These are phyloP conservation scores for Ascochyta fabae DNA, from an alignment of 2,329 filamentous ascomycete species.

Conservation along the genomic window DNA sequence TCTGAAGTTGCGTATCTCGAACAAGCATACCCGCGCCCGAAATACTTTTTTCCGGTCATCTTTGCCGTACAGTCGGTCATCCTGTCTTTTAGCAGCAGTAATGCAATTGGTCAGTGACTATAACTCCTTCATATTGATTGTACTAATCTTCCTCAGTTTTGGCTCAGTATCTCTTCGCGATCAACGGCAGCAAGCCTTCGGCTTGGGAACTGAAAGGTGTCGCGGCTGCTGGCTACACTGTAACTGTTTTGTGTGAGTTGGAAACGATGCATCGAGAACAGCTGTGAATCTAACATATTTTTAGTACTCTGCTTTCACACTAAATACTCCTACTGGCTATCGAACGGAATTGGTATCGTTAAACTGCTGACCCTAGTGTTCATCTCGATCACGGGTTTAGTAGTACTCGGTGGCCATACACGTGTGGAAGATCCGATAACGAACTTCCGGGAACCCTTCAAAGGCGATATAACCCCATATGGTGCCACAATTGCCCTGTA, in stretches of 20 bases:
- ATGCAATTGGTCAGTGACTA: conserved; percentile 59
- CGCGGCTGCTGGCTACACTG: conserved; percentile 67
- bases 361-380: conserved; percentile 68
- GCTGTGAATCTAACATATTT: neutral
- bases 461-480: conserved; percentile 55
- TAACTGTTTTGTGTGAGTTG: conserved; percentile 62
- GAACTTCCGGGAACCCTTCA: conserved; percentile 64
- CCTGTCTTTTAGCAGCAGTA: conserved; percentile 70
- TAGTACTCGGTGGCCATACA: conserved; percentile 64
- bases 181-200: conserved; percentile 58
- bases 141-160: conserved; percentile 53
- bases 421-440: conserved; percentile 58
- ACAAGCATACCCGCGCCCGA: conserved; percentile 69
- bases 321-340: conserved; percentile 62
- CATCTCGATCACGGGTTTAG: conserved; percentile 59
- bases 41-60: conserved; percentile 67
- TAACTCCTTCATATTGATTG: neutral
- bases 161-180: conserved; percentile 67
- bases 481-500: conserved; percentile 65
- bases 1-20: conserved; percentile 73
- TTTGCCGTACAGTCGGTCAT: conserved; percentile 70
- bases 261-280: neutral
- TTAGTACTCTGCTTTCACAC: conserved; percentile 61
- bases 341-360: conserved; percentile 63
- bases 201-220: conserved; percentile 73